phyloP scores from a whole-genome alignment of 495 filamentous ascomycete genomes.

The Aspergillus haitiensis region DNA sequence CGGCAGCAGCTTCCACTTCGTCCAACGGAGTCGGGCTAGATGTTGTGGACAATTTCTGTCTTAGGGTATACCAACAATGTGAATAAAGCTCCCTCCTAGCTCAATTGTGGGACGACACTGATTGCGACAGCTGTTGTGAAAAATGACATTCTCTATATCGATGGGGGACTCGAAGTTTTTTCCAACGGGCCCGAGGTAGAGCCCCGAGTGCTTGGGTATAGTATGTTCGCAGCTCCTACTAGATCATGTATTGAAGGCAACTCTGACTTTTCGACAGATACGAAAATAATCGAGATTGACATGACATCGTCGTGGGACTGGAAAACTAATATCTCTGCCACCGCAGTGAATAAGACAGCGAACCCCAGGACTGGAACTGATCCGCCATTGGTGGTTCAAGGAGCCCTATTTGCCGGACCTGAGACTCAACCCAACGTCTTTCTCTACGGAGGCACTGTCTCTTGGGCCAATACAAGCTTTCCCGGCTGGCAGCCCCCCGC shows the following conservation, averaged over 20 bases:
- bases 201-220: conserved; percentile 26
- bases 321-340: conserved; percentile 42
- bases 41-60: conserved; percentile 31
- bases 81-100: not conserved
- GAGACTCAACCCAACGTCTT: conserved; percentile 24
- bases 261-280: conserved; percentile 30
- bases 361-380: conserved; percentile 25
- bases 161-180: conserved; percentile 39
- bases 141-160: conserved; percentile 39
- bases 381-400: conserved; percentile 36
- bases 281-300: conserved; percentile 37
- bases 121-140: conserved; percentile 35
- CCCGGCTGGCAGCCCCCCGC: conserved; percentile 30
- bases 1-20: not conserved
- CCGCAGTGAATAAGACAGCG: conserved; percentile 29
- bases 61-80: conserved; percentile 39
- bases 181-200: conserved; percentile 17
- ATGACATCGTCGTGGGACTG: conserved; percentile 44
- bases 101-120: conserved; percentile 8
- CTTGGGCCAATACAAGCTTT: conserved; percentile 34
- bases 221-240: conserved; percentile 10
- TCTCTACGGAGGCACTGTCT: conserved; percentile 39
- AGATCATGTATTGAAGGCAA: not conserved
- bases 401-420: conserved; percentile 35
- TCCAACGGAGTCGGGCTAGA: not conserved